A percentile compares a stretch with the other conserved stretches of the same genome.
Conservation (phyloP, 1,284 basidiomycete genomes). For the Fistulinella staudtii region DNA sequence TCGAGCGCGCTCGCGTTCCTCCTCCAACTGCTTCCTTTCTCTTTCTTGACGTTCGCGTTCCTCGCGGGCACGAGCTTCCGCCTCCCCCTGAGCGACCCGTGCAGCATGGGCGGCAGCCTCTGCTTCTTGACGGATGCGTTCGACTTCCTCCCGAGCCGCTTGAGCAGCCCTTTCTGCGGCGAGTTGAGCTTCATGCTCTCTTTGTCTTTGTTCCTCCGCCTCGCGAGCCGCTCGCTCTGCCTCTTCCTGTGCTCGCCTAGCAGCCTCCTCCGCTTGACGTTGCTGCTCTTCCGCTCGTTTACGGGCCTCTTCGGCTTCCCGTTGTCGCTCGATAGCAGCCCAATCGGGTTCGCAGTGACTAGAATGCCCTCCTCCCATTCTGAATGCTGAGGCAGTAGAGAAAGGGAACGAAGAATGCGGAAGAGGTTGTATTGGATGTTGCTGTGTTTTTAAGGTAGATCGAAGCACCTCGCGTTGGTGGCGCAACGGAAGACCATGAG, state of each 20-base stretch:
- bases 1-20: constrained; percentile 17
- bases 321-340: constrained; percentile 25
- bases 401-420: not conserved
- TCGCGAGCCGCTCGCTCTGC: constrained; percentile 23
- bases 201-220: constrained; percentile 16
- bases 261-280: constrained; percentile 21
- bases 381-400: too few species aligned
- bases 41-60: constrained; percentile 25
- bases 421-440: not conserved
- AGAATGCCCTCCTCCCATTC: constrained; percentile 31
- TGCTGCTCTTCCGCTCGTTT: constrained; percentile 22
- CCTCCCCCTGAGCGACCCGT: constrained; percentile 17
- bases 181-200: constrained; percentile 17
- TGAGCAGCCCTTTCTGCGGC: constrained; percentile 24
- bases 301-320: constrained; percentile 23
- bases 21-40: constrained; percentile 18
- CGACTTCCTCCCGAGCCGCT: constrained; percentile 23
- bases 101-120: constrained; percentile 23
- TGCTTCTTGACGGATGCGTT: constrained; percentile 17
- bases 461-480: not conserved
- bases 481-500: not conserved
- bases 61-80: constrained; percentile 27
- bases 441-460: not conserved
- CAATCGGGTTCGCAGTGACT: constrained; percentile 27
- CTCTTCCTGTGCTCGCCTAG: constrained; percentile 20